Base-by-base conservation (phyloP, 352 stramenopile genomes). In the Phytophthora sojae region DNA sequence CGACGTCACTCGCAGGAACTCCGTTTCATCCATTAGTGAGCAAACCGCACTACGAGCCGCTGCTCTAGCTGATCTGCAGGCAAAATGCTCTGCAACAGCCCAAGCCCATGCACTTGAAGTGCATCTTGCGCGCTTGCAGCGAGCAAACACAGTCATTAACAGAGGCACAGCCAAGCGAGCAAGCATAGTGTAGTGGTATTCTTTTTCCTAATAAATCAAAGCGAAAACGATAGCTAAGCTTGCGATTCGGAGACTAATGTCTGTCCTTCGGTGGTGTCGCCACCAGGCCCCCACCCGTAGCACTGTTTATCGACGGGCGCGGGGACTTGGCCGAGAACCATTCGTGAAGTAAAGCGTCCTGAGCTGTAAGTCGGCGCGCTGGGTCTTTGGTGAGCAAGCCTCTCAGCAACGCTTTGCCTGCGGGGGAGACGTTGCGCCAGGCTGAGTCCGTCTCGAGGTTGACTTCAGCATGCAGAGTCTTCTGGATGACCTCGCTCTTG, bases 401-500 rank as follows among this genome's bases (percentile, higher is more conserved):
- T 37, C 92, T 84, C 3, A 98, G 64, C 29, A 97, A 70, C 2
- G 82, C 51, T 61, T 94, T 94, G 37, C 81, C 82, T 8, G 75
- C 65, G 19, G 75, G 61, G 17, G 88, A 94, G 7, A 96, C 78
- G 25, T 61, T 83, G 66, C 69, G 72, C 80, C 87, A 92, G 9
- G 78, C 76, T 9, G 70, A 45, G 64, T 93, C 83, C 6, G 76
- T 83, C 26, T 95, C 88, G 2, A 96, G 85, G 37, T 95, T 92
- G 5, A 97, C 76, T 55, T 97, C 83, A 11, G 80, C 88, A 14
- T 97, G 85, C 11, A 98, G 69, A 1, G 92, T 98, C 59, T 96
- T 95, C 61, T 98, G 88, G 51, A 98, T 97, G 51, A 98, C 96
- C 49, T 98, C 93, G 26, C 93, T 90, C 65, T 97, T 96, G 52